Base-by-base conservation (phyloP, 768 basidiomycete genomes). In the Rhizopogon rudus region DNA sequence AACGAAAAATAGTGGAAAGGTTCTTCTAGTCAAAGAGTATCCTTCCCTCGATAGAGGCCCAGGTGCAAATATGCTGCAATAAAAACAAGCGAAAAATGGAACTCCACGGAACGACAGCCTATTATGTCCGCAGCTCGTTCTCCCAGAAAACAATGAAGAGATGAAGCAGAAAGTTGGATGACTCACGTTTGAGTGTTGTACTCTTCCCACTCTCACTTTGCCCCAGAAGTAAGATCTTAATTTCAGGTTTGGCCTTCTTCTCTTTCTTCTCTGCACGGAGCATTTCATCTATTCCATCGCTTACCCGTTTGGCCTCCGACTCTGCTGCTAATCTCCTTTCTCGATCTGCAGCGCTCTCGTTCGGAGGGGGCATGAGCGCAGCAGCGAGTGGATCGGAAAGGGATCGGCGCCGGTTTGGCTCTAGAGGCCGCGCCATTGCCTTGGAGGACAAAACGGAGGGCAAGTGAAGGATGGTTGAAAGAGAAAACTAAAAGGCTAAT, bases 151-250 rank as follows among this genome's bases (percentile, higher is more conserved):
- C 14, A 25, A 29, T 5, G 17, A 29, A 50, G 43, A 4, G 25
- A 53, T 4, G 40, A 43, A 33, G 31, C 2, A 20, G 20, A 35
- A 10, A 29, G 20, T 14, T 44, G 40, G 52, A 45, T 54, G 50
- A 84, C 89, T 82, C 77, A 91, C 90, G 90, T 75, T 91, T 91
- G 63, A 92, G 77, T 7, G 89, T 90, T 8, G 91, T 93, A 66
- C 87, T 90, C 77, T 92, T 93, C 40, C 90, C 91, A 63, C 88
- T 91, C 77, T 92, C 90, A 58, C 90, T 91, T 78, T 93, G 91
- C 51, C 91, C 91, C 41, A 93, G 82, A 57, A 93, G 77, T 53
- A 93, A 75, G 51, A 93, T 81, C 65, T 86, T 86, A 69, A 92
- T 81, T 64, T 84, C 82, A 60, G 82, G 76, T 59, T 78, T 82